A percentile compares a stretch with the other conserved stretches of the same genome.
Evolutionary conservation across 192 early-diverging fungal genomes (phyloP).

Genomic region (Diversispora epigaea): DNA sequence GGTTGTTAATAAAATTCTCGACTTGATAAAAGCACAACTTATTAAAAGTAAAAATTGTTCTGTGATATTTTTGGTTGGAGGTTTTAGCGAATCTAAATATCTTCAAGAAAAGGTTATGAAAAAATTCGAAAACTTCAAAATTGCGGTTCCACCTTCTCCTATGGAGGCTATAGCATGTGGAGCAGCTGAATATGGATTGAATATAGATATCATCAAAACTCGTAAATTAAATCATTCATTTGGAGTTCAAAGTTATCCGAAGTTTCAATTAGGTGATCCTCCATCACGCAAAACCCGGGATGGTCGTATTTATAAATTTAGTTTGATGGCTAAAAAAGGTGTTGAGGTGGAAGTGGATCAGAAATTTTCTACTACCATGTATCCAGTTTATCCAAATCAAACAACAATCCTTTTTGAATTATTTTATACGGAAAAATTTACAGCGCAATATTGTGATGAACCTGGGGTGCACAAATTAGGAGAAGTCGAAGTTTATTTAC

Average conservation of each 20-base stretch:
- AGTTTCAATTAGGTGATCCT: conserved; percentile 10
- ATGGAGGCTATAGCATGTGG: neutral
- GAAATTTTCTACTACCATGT: neutral
- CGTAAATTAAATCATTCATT: too few relatives aligned
- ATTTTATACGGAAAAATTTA: conserved; percentile 10
- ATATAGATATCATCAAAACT: neutral
- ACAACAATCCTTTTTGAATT: neutral
- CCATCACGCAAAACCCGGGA: conserved; percentile 14
- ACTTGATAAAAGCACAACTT: neutral
- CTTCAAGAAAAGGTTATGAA: too few relatives aligned
- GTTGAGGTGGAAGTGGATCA: conserved; percentile 12
- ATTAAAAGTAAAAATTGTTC: neutral
- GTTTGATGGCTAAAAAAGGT: conserved; percentile 6
- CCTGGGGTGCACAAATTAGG: neutral
- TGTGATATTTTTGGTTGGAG: too few relatives aligned
- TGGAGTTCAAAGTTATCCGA: neutral
- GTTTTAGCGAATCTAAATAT: too few relatives aligned
- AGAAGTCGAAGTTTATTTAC: neutral
- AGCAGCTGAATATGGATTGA: conserved; percentile 3
- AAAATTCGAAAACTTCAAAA: neutral
- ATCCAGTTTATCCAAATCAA: neutral
- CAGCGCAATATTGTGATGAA: conserved; percentile 24
- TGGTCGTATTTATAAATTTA: conserved; percentile 20
- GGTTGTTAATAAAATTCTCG: conserved; percentile 11
- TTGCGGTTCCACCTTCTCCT: neutral